Evolutionary conservation across 345 rosid genomes (phyloP).

Genomic region (Populus tremula): DNA sequence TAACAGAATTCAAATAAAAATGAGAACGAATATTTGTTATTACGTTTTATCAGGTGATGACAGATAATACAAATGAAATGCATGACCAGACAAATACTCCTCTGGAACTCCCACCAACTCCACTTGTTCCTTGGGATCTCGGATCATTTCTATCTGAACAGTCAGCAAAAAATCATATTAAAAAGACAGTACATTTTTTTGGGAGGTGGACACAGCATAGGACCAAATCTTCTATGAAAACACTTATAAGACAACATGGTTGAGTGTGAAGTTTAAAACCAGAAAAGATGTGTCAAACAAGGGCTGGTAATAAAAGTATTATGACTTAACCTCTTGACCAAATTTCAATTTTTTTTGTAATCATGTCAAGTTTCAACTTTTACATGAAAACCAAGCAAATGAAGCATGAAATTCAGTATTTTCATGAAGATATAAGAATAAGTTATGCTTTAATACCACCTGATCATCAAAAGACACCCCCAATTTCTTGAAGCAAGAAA

Average conservation of each 20-base stretch:
- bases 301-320: not conserved
- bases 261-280: not conserved
- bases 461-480: conserved; percentile 80
- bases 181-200: not conserved
- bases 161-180: not conserved
- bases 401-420: not conserved
- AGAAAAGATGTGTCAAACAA: not conserved
- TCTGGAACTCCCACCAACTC: conserved; percentile 94
- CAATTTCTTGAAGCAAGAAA: conserved; percentile 85
- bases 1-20: not conserved
- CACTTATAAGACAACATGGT: not conserved
- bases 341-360: too few species aligned
- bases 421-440: not conserved
- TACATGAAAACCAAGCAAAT: not conserved
- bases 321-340: not conserved
- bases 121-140: conserved; percentile 72
- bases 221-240: not conserved
- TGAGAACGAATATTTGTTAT: conserved; percentile 1
- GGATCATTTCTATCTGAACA: conserved; percentile 71
- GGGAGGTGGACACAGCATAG: not conserved
- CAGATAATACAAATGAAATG: conserved; percentile 87
- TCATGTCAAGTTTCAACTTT: not conserved
- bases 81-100: conserved; percentile 82
- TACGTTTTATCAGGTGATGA: conserved; percentile 90
- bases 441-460: conserved; percentile 31